These are phyloP conservation scores for Geotrichum aggregatum DNA, from an alignment of 1,139 yeast species.

Conservation along the genomic window DNA sequence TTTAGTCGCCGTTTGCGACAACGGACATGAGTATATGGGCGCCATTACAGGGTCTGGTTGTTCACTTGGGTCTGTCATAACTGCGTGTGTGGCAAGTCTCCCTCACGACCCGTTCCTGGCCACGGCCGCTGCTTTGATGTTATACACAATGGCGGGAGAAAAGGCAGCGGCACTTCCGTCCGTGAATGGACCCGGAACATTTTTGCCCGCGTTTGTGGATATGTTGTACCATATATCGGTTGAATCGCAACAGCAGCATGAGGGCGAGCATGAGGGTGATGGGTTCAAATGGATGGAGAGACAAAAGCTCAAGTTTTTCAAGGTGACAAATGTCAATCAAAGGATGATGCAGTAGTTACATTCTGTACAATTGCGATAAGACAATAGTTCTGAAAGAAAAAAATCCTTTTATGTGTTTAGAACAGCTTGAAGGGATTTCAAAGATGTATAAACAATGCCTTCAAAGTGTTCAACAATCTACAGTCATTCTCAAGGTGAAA, in stretches of 20 bases:
- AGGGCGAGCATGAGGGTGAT: no score
- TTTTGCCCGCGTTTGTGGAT: constrained; percentile 48
- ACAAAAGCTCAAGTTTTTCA: constrained; percentile 16
- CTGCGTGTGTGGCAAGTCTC: constrained; percentile 49
- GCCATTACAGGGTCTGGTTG: constrained; percentile 88
- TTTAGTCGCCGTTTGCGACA: constrained; percentile 41
- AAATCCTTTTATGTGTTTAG: no score
- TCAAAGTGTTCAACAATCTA: no score
- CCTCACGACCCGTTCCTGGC: constrained; percentile 41
- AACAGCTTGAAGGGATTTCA: no score
- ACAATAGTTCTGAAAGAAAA: no score
- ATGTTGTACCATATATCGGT: constrained; percentile 36
- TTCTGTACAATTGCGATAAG: neutral
- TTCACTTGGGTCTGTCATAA: constrained; percentile 70
- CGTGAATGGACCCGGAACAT: constrained; percentile 49
- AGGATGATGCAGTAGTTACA: neutral
- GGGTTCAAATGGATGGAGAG: constrained; percentile 25
- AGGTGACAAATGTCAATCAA: neutral
- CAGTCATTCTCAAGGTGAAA: no score
- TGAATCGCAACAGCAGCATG: constrained; percentile 14
- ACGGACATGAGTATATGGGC: constrained; percentile 69
- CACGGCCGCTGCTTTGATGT: constrained; percentile 53
- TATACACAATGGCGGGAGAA: constrained; percentile 56
- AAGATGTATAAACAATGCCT: no score
- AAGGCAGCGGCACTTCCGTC: constrained; percentile 43